A percentile compares a stretch with the other conserved stretches of the same genome.
phyloP scores from a whole-genome alignment of 768 basidiomycete species.

The Xerocomellus chrysenteron region DNA sequence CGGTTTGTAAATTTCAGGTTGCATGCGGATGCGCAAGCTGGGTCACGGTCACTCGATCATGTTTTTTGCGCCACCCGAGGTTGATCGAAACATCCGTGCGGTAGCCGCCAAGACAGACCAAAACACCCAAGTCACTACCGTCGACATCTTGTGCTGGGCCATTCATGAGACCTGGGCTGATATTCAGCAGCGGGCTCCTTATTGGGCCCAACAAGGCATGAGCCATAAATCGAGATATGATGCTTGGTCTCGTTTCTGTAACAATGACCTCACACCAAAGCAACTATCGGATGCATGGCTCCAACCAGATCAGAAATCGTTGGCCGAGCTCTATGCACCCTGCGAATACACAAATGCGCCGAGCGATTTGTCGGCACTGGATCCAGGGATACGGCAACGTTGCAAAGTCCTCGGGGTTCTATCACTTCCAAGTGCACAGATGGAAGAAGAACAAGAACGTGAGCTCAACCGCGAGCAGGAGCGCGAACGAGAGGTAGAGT shows the following conservation, averaged over 20 bases:
- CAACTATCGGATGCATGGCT: slow-evolving; percentile 32
- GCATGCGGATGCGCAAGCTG: slow-evolving; percentile 51
- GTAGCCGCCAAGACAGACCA: slow-evolving; percentile 6
- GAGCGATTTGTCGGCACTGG: background rate
- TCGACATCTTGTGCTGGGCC: slow-evolving; percentile 43
- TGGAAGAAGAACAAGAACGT: slow-evolving; percentile 47
- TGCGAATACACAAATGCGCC: background rate
- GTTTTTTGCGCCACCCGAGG: slow-evolving; percentile 44
- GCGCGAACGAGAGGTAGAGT: slow-evolving; percentile 36
- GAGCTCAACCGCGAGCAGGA: slow-evolving; percentile 44
- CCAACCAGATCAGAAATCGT: slow-evolving; percentile 34
- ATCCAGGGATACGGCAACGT: slow-evolving; percentile 3
- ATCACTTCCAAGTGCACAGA: slow-evolving; percentile 4
- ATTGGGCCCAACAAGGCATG: slow-evolving; percentile 24
- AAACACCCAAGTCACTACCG: background rate
- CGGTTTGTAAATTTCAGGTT: slow-evolving; percentile 30
- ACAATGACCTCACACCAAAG: background rate
- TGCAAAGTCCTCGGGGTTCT: slow-evolving; percentile 12
- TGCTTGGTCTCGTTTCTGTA: slow-evolving; percentile 14
- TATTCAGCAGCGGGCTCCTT: too few species aligned
- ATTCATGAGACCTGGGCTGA: slow-evolving; percentile 41
- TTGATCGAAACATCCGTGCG: slow-evolving; percentile 36
- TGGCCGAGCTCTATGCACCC: slow-evolving; percentile 35
- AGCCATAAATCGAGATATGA: slow-evolving; percentile 3
- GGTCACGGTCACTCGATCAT: slow-evolving; percentile 45